Percentiles rank a stretch among this genome's conserved stretches.
phyloP scores from a whole-genome alignment of 1,284 basidiomycete genomes.

The Ceratobasidium sp. region DNA sequence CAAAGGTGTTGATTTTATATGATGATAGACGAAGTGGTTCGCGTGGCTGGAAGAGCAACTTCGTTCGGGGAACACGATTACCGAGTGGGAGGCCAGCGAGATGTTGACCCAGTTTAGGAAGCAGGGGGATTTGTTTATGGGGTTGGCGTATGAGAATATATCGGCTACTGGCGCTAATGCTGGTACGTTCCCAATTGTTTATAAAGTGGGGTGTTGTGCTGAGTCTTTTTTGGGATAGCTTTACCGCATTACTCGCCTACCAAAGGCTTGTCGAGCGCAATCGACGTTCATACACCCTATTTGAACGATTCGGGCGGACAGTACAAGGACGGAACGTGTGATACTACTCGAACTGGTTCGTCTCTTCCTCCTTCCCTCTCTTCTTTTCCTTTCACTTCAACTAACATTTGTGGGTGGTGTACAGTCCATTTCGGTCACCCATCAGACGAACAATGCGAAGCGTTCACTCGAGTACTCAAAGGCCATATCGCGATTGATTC shows the following conservation, averaged over 20 bases:
- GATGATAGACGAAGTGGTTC: slow-evolving; percentile 72
- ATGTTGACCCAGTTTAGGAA: slow-evolving; percentile 85
- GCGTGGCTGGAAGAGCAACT: slow-evolving; percentile 93
- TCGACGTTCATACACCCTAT: slow-evolving; percentile 86
- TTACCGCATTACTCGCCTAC: slow-evolving; percentile 93
- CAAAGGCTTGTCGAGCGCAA: slow-evolving; percentile 76
- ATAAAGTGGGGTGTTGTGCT: too few species aligned
- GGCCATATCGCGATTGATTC: slow-evolving; percentile 96
- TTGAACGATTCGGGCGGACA: slow-evolving; percentile 94
- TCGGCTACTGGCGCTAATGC: slow-evolving; percentile 93
- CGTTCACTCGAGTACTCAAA: slow-evolving; percentile 95
- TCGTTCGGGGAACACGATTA: slow-evolving; percentile 77
- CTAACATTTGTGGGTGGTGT: not conserved
- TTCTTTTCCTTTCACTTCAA: not conserved
- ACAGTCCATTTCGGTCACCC: slow-evolving; percentile 87
- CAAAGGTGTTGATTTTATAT: too few species aligned
- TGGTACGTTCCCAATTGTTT: too few species aligned
- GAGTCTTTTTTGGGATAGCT: slow-evolving; percentile 63
- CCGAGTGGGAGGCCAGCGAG: slow-evolving; percentile 92
- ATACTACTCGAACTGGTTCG: slow-evolving; percentile 84
- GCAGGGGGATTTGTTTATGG: slow-evolving; percentile 83
- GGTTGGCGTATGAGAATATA: slow-evolving; percentile 94
- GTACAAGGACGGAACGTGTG: slow-evolving; percentile 92
- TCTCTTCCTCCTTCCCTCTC: not conserved
- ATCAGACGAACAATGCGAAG: slow-evolving; percentile 84